Base-by-base conservation (phyloP, 1,284 basidiomycete genomes). In the Amylostereum areolatum region DNA sequence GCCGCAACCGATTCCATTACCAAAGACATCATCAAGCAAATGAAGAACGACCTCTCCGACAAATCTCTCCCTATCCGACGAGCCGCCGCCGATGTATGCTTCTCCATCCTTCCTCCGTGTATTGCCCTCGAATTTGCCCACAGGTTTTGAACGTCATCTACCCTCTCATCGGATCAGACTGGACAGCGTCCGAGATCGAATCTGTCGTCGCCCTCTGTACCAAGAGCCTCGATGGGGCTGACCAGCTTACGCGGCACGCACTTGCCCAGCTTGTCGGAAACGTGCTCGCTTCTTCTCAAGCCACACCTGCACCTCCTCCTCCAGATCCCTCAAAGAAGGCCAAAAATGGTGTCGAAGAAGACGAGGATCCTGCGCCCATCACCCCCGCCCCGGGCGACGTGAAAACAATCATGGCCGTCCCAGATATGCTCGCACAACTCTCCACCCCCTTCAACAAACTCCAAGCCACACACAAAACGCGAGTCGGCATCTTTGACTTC, bases 41-140 rank as follows among this genome's bases (percentile, higher is more conserved):
- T 92, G 68, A 84, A 80, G 57, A 72, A 77, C 31, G 82, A 80
- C 0, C 72, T 99, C 1, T 74, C 76, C 1, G 96, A 99, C 66
- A 93, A 92, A 67, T 85, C 87, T 5, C 74, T 93, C 6, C 81
- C 92, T 2, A 78, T 99, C 10, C 92, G 97, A 61, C 82, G 95
- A 29, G 92, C 82, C 3, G 85, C 85, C 12, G 82, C 92, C 29
- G 85, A 89, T 58, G 90, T 91, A 55, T 50, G 73, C 59, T 25
- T 3, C 43, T 35, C 37, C 25, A 12, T 44, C 47, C 24, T 45
- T 41, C 29, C 25, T 34, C 35, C 43, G 32, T 8, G 28, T 12
- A n/a, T n/a, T 46, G 48, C 44, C 7, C 30, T 48, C 5, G 59
- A 11, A 54, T 47, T 8, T 46, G 25, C 45, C 6, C 36, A 43